These are phyloP conservation scores for Metarhizium anisopliae DNA, from an alignment of 2,329 filamentous ascomycete species.

Conservation along the genomic window DNA sequence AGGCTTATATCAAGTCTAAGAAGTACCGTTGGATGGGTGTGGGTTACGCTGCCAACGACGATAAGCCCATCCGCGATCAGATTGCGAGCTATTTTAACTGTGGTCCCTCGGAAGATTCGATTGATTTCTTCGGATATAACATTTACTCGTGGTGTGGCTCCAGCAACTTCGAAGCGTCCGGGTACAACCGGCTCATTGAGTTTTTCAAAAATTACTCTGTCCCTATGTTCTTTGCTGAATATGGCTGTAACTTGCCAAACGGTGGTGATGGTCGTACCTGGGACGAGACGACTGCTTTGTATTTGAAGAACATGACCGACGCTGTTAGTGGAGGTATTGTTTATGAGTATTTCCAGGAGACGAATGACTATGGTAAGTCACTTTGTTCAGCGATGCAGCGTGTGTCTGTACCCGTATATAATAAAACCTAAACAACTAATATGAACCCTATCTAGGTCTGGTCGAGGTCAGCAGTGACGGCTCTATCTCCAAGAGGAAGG, in stretches of 20 bases:
- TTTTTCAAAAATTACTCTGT: constrained; percentile 88
- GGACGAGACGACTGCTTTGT: constrained; percentile 77
- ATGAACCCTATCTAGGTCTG: constrained; percentile 41
- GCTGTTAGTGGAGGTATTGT: constrained; percentile 96
- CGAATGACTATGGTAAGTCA: constrained; percentile 71
- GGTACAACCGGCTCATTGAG: constrained; percentile 71
- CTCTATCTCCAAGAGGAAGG: constrained; percentile 56
- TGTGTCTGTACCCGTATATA: constrained; percentile 3
- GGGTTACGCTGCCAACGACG: constrained; percentile 94
- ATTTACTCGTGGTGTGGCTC: constrained; percentile 98
- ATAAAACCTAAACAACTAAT: not conserved
- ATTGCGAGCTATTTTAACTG: constrained; percentile 96
- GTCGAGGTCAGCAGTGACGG: constrained; percentile 46
- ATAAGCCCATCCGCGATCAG: constrained; percentile 69
- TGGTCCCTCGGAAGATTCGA: constrained; percentile 52
- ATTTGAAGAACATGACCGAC: constrained; percentile 66
- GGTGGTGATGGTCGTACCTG: constrained; percentile 64
- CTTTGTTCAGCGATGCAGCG: not conserved
- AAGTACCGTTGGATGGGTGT: constrained; percentile 75
- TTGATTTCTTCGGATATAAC: constrained; percentile 99
- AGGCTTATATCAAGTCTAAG: constrained; percentile 80
- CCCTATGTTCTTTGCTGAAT: constrained; percentile 96
- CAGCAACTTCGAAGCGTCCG: constrained; percentile 66
- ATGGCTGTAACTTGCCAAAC: constrained; percentile 76
- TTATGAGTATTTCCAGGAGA: constrained; percentile 96